A percentile compares a stretch with the other conserved stretches of the same genome.
phyloP scores from a whole-genome alignment of 441 rosid species.

The Adansonia rubrostipa region DNA sequence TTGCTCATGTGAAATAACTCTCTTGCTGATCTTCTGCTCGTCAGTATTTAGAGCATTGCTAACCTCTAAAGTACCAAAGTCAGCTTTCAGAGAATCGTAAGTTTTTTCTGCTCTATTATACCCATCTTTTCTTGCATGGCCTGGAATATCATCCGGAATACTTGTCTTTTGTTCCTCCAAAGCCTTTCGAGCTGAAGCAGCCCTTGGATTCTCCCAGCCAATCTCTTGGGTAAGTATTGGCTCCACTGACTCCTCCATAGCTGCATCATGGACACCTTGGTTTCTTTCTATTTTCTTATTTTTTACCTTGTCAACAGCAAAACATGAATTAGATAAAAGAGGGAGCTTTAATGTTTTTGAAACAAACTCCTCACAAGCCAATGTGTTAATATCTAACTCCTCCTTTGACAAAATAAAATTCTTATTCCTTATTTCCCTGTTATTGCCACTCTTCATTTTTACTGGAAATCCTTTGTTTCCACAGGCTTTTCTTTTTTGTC shows the following conservation, averaged over 20 bases:
- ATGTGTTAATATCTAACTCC: constrained; percentile 48
- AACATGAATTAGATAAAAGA: constrained; percentile 55
- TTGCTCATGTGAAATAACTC: constrained; percentile 37
- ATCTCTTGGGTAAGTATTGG: constrained; percentile 44
- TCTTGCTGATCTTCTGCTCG: constrained; percentile 52
- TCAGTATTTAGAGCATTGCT: constrained; percentile 51
- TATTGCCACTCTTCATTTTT: constrained; percentile 47
- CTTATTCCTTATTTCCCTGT: constrained; percentile 44
- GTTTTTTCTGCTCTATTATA: constrained; percentile 49
- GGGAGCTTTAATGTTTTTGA: constrained; percentile 75
- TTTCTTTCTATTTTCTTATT: constrained; percentile 43
- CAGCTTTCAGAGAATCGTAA: constrained; percentile 42
- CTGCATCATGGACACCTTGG: constrained; percentile 33
- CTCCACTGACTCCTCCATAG: constrained; percentile 42
- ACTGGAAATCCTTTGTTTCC: constrained; percentile 48
- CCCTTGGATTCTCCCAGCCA: constrained; percentile 51
- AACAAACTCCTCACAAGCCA: constrained; percentile 72
- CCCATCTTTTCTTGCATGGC: constrained; percentile 49
- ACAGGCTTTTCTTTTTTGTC: constrained; percentile 50
- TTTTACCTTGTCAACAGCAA: constrained; percentile 43
- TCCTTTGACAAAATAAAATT: constrained; percentile 40
- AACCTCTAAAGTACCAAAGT: constrained; percentile 41
- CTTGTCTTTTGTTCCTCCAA: constrained; percentile 61
- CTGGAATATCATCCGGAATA: constrained; percentile 45
- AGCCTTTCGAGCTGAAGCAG: constrained; percentile 47